These are phyloP conservation scores for Calonectria hawksworthii DNA, from an alignment of 2,329 filamentous ascomycete genomes.

Conservation along the genomic window DNA sequence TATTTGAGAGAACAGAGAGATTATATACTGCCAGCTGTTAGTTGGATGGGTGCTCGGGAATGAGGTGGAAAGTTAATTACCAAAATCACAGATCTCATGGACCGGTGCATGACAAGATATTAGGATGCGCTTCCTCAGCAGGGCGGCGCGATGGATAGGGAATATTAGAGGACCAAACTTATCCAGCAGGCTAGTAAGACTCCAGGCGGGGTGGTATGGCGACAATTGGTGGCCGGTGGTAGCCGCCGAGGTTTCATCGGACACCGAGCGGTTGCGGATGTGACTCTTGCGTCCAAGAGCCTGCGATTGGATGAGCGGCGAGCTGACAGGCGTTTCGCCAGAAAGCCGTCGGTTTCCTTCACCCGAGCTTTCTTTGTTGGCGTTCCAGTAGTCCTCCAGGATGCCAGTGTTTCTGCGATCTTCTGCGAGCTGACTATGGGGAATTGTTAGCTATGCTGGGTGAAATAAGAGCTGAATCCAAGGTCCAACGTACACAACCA, in stretches of 20 bases:
- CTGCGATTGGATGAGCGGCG: slow-evolving; percentile 57
- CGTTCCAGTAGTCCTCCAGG: slow-evolving; percentile 86
- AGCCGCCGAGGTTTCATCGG: slow-evolving; percentile 71
- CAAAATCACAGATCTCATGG: slow-evolving; percentile 88
- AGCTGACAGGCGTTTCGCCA: slow-evolving; percentile 66
- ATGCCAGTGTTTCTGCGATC: slow-evolving; percentile 73
- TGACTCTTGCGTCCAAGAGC: slow-evolving; percentile 58
- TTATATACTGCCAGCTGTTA: slow-evolving; percentile 79
- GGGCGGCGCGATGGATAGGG: slow-evolving; percentile 87
- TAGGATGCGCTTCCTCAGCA: slow-evolving; percentile 89
- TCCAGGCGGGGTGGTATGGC: slow-evolving; percentile 87
- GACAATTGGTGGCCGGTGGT: slow-evolving; percentile 77
- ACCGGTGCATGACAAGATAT: slow-evolving; percentile 91
- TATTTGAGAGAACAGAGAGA: slow-evolving; percentile 91
- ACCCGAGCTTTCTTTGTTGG: slow-evolving; percentile 56
- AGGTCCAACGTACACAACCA: slow-evolving; percentile 74
- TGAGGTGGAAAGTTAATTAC: slow-evolving; percentile 61
- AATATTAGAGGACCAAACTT: slow-evolving; percentile 93
- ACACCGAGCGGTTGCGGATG: slow-evolving; percentile 70
- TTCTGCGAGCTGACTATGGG: slow-evolving; percentile 69
- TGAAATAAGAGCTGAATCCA: background rate
- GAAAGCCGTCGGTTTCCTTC: slow-evolving; percentile 50
- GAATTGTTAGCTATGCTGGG: slow-evolving; percentile 38
- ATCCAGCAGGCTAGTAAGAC: slow-evolving; percentile 81
- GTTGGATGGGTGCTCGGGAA: background rate